phyloP scores from a whole-genome alignment of 2,329 filamentous ascomycete genomes.

The Ophiostoma piceae region DNA sequence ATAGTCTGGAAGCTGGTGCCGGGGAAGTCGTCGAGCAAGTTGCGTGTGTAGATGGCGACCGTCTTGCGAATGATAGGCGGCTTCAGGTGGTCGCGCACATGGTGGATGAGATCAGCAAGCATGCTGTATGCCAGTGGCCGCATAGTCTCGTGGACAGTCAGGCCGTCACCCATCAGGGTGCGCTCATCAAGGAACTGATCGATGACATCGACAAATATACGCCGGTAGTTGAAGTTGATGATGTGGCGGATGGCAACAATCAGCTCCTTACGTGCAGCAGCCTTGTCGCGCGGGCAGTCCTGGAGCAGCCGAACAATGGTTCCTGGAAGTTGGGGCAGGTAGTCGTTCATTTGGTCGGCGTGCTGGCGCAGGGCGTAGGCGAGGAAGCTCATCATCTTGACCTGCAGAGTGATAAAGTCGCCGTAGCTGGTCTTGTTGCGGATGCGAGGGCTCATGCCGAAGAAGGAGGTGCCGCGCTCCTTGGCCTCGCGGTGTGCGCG shows the following conservation, averaged over 20 bases:
- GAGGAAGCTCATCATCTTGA: slow-evolving; percentile 98
- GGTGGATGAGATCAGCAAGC: slow-evolving; percentile 95
- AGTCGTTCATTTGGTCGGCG: slow-evolving; percentile 79
- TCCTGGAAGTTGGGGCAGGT: slow-evolving; percentile 75
- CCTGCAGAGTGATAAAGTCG: slow-evolving; percentile 95
- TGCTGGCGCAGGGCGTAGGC: slow-evolving; percentile 89
- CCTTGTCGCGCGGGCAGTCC: slow-evolving; percentile 93
- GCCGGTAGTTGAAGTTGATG: slow-evolving; percentile 97
- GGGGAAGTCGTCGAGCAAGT: slow-evolving; percentile 90
- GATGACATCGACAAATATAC: slow-evolving; percentile 90
- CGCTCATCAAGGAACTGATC: slow-evolving; percentile 91
- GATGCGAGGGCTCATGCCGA: slow-evolving; percentile 87
- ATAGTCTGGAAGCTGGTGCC: slow-evolving; percentile 99
- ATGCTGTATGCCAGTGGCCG: slow-evolving; percentile 94
- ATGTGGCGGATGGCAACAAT: slow-evolving; percentile 96
- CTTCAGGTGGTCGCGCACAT: slow-evolving; percentile 82
- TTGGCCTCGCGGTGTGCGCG: slow-evolving; percentile 83
- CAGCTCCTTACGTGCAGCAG: slow-evolving; percentile 86
- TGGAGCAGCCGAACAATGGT: slow-evolving; percentile 88
- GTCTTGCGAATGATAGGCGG: slow-evolving; percentile 92
- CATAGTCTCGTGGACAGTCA: slow-evolving; percentile 97
- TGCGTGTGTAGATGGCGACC: slow-evolving; percentile 94
- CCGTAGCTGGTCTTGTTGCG: slow-evolving; percentile 92
- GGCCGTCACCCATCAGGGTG: slow-evolving; percentile 87
- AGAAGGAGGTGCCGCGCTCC: slow-evolving; percentile 75